Evolutionary conservation across 2,329 filamentous ascomycete genomes (phyloP), one percentile per base, ranked within the genome.

Genomic region (Ceratocystis eucalypticola): DNA sequence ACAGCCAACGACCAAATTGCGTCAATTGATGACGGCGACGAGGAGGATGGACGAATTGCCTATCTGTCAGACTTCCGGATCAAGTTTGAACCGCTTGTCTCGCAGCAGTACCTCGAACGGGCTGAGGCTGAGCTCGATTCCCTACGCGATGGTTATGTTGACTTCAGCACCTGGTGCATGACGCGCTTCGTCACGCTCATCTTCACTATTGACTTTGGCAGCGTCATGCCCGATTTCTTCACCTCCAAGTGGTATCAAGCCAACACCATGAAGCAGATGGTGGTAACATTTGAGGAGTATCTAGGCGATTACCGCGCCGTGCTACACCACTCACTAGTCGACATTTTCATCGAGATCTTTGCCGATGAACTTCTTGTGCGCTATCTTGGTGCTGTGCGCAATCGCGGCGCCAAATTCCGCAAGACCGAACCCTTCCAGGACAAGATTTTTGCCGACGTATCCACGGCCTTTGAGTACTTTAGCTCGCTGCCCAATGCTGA

Each of bases 1-100:
- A 91, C 95, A 67, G 94, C 95, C 71, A 99, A 99, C 77, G 94
- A 99, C 77, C 94, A 99, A 75, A 97, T 99, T 74, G 92, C 92
- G 66, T 96, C 91, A 76, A 96, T 99, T 72, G 94, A 97, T 75
- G 95, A 97, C 73, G 88, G 88, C 70, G 88, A 90, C 69, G 88
- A 89, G 65, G 82, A 83, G 48, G 84, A 86, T 65, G 84, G 84
- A 68, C 85, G 88, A 41, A 79, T 88, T 30, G 89, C 88, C 37
- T 96, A 96, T 77, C 82, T 97, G 62, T 87, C 89, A 3, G 87
- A 88, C 72, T 96, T 96, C 83, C 86, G 86, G 71, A 84, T 87
- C 71, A 90, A 94, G 72, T 88, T 95, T 73, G 88, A 90, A 73
- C 82, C 88, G 1, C 80, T 94, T 44, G 89, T 96, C 57, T 88